Evolutionary conservation across 768 basidiomycete species (phyloP).

Genomic region (Scleroderma bovista): DNA sequence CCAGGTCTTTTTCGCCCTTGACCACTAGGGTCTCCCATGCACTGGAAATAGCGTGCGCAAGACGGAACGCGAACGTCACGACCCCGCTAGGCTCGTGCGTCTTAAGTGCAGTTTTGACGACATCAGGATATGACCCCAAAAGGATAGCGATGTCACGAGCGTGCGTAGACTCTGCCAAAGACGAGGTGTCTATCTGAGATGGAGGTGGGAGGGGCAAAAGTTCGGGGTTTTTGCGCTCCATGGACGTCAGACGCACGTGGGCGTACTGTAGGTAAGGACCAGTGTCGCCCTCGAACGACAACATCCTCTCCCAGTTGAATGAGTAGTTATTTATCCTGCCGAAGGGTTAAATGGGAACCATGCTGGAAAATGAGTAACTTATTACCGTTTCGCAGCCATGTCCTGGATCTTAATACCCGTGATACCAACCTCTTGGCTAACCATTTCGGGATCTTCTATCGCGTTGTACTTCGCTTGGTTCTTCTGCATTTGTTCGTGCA

Average conservation of each 20-base stretch:
- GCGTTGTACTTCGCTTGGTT: constrained; percentile 90
- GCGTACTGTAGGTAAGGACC: constrained; percentile 96
- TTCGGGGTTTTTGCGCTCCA: constrained; percentile 87
- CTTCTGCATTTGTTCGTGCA: constrained; percentile 96
- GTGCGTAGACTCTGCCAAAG: constrained; percentile 63
- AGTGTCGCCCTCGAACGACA: constrained; percentile 93
- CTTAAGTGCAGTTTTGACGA: constrained; percentile 79
- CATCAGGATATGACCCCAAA: constrained; percentile 88
- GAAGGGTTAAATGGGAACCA: neutral
- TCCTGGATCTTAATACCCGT: constrained; percentile 98
- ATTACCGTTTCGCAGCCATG: constrained; percentile 88
- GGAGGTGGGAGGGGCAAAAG: constrained; percentile 71
- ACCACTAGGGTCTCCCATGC: constrained; percentile 92
- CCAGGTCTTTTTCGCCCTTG: constrained; percentile 70
- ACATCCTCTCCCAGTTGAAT: constrained; percentile 93
- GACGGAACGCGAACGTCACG: constrained; percentile 83
- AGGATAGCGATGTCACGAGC: constrained; percentile 83
- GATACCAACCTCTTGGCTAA: constrained; percentile 81
- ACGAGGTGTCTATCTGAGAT: constrained; percentile 58
- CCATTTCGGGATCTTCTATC: constrained; percentile 80
- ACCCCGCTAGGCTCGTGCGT: constrained; percentile 87
- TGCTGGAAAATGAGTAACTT: neutral
- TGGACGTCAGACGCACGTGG: constrained; percentile 87
- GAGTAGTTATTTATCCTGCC: constrained; percentile 90
- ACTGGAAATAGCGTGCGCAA: constrained; percentile 83